Base-by-base conservation (phyloP, 176 grass and related monocot genomes). In the Poa annua region DNA sequence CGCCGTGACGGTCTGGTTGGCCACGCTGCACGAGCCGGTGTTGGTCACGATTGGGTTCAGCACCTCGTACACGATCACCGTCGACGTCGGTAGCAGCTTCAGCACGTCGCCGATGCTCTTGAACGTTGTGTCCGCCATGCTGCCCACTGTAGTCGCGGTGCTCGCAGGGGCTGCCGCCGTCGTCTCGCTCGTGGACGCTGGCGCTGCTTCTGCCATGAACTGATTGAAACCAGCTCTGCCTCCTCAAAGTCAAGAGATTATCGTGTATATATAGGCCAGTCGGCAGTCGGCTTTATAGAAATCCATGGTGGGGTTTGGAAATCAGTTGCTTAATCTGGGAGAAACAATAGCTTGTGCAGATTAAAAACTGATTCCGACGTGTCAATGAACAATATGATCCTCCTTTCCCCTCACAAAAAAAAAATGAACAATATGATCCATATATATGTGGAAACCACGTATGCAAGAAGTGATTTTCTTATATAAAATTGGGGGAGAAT, bases 11-110 rank as follows among this genome's bases (percentile, higher is more conserved):
- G 73, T 49, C 85, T 84, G 86, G 83, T 92, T 81, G 1, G 74
- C 78, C 12, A 39, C 9, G 71, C 22, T 17, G 75, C 93, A 92
- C 14, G 62, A 33, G 66, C 93, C 93, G 16, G 70, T 20, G 82
- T 90, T 92, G 60, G 93, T 95, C 39, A 92, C 68, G 78, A 95
- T 80, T 16, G 90, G 90, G 50, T 25, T 90, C 15, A 95, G 80
- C 75, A 95, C 88, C 86, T 95, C 78, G 85, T 88, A 92, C 64
- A 88, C 64, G 77, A 95, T 90, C 12, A 92, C 35, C 35, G 35
- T 36, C 5, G 35, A 36, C 35, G 35, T 5, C 35, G 35, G 5
- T 4, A 36, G 35, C 35, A 36, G 35, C 35, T 36, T 36, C 35
- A 36, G 35, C 35, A 36, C 35, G 35, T 36, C 35, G 35, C 35